A percentile compares a stretch with the other conserved stretches of the same genome.
Conservation (phyloP, 1,139 yeast genomes). For the Geotrichum australiense region DNA sequence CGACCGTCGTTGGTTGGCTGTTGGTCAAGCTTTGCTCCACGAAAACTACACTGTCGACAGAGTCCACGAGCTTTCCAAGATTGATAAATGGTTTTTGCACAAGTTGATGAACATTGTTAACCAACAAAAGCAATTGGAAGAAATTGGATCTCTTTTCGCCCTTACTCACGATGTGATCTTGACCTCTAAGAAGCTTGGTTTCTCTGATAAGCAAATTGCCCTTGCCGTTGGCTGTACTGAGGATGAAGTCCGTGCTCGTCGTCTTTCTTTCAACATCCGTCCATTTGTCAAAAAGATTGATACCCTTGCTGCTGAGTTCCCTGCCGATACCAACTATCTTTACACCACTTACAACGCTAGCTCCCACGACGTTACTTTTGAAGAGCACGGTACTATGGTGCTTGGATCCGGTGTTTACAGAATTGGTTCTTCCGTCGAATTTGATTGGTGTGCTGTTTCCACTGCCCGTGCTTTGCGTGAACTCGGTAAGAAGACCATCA, state of each 20-base stretch:
- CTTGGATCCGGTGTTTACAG: conserved; percentile 93
- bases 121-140: conserved; percentile 75
- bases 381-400: conserved; percentile 84
- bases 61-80: conserved; percentile 86
- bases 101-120: conserved; percentile 84
- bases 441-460: conserved; percentile 94
- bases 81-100: conserved; percentile 95
- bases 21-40: conserved; percentile 90
- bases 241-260: conserved; percentile 82
- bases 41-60: conserved; percentile 88
- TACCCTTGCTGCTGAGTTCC: conserved; percentile 99
- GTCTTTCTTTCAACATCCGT: conserved; percentile 80
- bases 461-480: conserved; percentile 93
- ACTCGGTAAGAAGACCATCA: conserved; percentile 81
- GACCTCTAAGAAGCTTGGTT: conserved; percentile 91
- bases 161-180: conserved; percentile 62
- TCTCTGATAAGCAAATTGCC: conserved; percentile 96
- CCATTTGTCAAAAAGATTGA: conserved; percentile 97
- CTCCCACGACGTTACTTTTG: conserved; percentile 73
- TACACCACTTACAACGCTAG: conserved; percentile 95
- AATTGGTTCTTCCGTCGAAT: conserved; percentile 90
- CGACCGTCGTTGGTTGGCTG: conserved; percentile 97
- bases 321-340: conserved; percentile 91
- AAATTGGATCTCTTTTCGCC: conserved; percentile 48
- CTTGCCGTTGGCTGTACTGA: conserved; percentile 84